Conservation (phyloP, 306 rosid genomes). For the Citrullus mucosospermus region DNA sequence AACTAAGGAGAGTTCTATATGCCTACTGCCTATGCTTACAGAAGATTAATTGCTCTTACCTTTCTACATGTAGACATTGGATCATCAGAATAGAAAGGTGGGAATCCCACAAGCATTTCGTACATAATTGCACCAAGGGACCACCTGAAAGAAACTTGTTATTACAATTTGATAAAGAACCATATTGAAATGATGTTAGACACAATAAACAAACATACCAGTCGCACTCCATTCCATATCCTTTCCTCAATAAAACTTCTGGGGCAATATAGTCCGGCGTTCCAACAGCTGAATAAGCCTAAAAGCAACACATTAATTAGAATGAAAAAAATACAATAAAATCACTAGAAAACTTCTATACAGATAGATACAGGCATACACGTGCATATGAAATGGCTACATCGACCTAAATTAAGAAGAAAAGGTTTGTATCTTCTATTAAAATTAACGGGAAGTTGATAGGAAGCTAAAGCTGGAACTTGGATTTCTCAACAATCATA, state of each 20-base stretch:
- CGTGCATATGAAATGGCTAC: not conserved
- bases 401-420: not conserved
- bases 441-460: not conserved
- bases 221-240: constrained; percentile 87
- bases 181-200: not conserved
- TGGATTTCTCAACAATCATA: not conserved
- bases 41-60: constrained; percentile 26
- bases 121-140: constrained; percentile 95
- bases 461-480: not conserved
- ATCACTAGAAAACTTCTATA: not conserved
- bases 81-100: constrained; percentile 81
- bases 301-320: constrained; percentile 12
- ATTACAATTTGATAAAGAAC: constrained; percentile 1
- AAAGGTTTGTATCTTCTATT: not conserved
- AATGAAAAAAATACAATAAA: not conserved
- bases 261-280: constrained; percentile 93
- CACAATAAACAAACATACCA: constrained; percentile 34
- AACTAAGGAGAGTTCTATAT: not conserved
- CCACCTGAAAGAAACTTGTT: constrained; percentile 44
- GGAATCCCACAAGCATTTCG: constrained; percentile 87
- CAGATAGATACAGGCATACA: not conserved
- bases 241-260: constrained; percentile 67
- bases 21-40: not conserved
- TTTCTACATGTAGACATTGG: constrained; percentile 81
- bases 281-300: constrained; percentile 91